Evolutionary conservation across 2,329 filamentous ascomycete species (phyloP), one percentile per base, ranked within the genome.

Genomic region (Cladosporium oxysporum): DNA sequence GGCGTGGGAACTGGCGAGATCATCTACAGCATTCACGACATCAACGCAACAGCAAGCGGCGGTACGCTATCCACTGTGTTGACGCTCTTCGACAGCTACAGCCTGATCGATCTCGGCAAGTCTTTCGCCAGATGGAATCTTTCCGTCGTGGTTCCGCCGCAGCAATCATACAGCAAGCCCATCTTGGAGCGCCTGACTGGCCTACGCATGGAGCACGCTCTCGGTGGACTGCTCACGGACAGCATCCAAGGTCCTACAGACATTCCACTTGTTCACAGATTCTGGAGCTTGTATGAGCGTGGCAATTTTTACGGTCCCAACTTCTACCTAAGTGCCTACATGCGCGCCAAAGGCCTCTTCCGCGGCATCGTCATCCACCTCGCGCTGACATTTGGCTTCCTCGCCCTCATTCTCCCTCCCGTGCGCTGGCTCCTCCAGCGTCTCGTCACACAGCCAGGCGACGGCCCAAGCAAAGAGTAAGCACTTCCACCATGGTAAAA

Each of bases 21-120:
- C 52, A 79, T 84, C 50, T 77, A 83, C 69, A 82, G 81, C 3
- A 79, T 87, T 26, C 82, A 87, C 71, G 82, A 84, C 28, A 68
- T 86, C 62, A 87, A 86, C 74, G 79, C 81, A 5, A 79, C 79
- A 6, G 76, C 82, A 3, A 87, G 84, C 62, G 87, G 87, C 31
- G 87, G 87, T 41, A 88, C 81, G 6, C 78, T 93, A 5, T 83
- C 86, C 37, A 93, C 92, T 0, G 80, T 88, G 4, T 76, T 97
- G 16, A 84, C 80, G 35, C 74, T 85, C 10, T 81, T 87, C 68
- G 82, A 82, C 66, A 70, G 79, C 69, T 81, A 83, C 77, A 71
- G 74, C 70, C 75, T 83, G 7, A 74, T 73, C n/a, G 78, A 86
- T 35, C 70, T 88, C 5, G 74, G 76, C 21, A 81, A 81, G 65